These are phyloP conservation scores for Colletotrichum tanaceti DNA, from an alignment of 2,329 filamentous ascomycete genomes.

Conservation along the genomic window DNA sequence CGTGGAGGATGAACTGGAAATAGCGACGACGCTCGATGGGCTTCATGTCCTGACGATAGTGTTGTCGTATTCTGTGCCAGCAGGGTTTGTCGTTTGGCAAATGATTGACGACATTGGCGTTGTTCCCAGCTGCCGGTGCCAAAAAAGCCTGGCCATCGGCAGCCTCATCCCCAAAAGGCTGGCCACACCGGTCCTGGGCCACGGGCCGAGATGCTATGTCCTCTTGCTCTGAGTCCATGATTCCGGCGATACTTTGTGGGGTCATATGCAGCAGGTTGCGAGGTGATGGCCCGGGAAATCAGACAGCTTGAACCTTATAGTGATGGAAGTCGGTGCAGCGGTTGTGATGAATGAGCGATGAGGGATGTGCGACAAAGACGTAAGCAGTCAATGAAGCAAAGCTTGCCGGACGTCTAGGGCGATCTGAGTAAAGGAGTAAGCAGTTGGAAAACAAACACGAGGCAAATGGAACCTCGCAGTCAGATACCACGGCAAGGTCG, in stretches of 20 bases:
- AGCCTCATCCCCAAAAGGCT: not conserved
- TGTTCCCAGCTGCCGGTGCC: not conserved
- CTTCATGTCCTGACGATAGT: constrained; percentile 12
- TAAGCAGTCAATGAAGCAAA: not conserved
- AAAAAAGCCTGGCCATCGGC: not conserved
- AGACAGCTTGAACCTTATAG: not conserved
- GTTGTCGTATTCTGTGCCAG: not conserved
- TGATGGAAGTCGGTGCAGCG: not conserved
- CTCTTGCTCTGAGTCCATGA: constrained; percentile 7
- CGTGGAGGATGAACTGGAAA: constrained; percentile 38
- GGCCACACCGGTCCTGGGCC: not conserved
- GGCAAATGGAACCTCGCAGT: not conserved
- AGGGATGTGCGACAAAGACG: not conserved
- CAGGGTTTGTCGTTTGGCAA: not conserved
- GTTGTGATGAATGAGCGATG: not conserved
- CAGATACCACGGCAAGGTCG: not conserved
- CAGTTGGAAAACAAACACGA: not conserved
- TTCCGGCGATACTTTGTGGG: not conserved
- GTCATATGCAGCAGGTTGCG: not conserved
- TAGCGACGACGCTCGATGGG: constrained; percentile 17
- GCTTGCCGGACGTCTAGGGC: not conserved
- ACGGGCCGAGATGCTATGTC: too few species aligned
- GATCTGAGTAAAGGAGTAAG: not conserved
- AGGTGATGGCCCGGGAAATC: not conserved
- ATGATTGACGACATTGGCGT: not conserved